Evolutionary conservation across 768 basidiomycete species (phyloP), one percentile per base, ranked within the genome.

Genomic region (Hirschioporus abietinus): DNA sequence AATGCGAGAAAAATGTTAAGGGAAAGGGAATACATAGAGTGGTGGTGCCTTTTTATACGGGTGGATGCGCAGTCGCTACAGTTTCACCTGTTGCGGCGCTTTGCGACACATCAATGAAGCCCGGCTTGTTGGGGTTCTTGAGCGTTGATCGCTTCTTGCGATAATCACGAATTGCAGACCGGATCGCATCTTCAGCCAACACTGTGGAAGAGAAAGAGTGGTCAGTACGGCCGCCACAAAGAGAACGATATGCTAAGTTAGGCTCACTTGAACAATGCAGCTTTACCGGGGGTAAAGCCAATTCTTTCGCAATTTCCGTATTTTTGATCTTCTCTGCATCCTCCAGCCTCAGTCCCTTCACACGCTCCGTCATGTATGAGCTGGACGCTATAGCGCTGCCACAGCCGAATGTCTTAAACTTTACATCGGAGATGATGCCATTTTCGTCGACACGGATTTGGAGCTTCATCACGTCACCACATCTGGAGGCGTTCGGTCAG

Each of bases 391-490:
- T 99, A 71, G 95, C 95, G 70, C 94, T 96, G 64, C 97, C 97
- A 77, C 97, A 99, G 1, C 97, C 96, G 77, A 99, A 99, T 0
- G 97, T 99, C 83, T 99, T 99, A 84, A 99, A 99, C 80, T 96
- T 97, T 79, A 98, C 97, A 75, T 99, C 97, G 62, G 91, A 92
- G 74, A 99, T 99, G 78, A 98, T 86, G 36, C 95, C 95, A 36
- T 92, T 83, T 67, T 96, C 95, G 77, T 96, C 89, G 66, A 99
- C 97, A 71, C 94, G 90, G 74, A 99, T 99, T 79, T 99, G 96
- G 12, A 99, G 88, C 78, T 99, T 99, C 96, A 99, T 99, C 60
- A 98, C 96, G 81, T 97, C 95, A 72, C 95, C 95, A 75, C 95
- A 96, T 4, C 95, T 96, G 74, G 64, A 70, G 60, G 30, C 35